Percentiles rank a stretch among this genome's conserved stretches.
phyloP scores from a whole-genome alignment of 2,329 filamentous ascomycete species.

The Lachnellula hyalina region DNA sequence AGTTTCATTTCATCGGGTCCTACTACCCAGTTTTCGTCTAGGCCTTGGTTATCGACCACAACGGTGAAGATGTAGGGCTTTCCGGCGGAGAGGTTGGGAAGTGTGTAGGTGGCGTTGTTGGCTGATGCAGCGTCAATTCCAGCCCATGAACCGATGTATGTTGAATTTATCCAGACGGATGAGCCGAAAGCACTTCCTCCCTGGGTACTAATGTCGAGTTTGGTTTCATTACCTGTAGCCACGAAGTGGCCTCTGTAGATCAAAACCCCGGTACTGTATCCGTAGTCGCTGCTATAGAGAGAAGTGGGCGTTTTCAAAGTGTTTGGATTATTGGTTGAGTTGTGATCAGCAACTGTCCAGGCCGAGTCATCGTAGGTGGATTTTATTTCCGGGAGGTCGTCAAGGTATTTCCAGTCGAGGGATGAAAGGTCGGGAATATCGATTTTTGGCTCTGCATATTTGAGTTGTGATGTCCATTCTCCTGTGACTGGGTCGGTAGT shows the following conservation, averaged over 20 bases:
- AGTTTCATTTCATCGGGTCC: slow-evolving; percentile 58
- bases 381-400: slow-evolving; percentile 66
- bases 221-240: slow-evolving; percentile 54
- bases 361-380: slow-evolving; percentile 60
- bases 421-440: slow-evolving; percentile 51
- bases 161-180: slow-evolving; percentile 59
- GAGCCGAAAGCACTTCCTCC: slow-evolving; percentile 65
- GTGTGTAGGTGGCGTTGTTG: slow-evolving; percentile 50
- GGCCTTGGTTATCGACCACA: slow-evolving; percentile 67
- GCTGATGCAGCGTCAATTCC: slow-evolving; percentile 47
- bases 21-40: slow-evolving; percentile 60
- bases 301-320: slow-evolving; percentile 56
- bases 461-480: slow-evolving; percentile 45
- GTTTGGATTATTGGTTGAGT: slow-evolving; percentile 55
- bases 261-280: slow-evolving; percentile 63
- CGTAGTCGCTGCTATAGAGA: slow-evolving; percentile 67
- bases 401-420: slow-evolving; percentile 63
- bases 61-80: slow-evolving; percentile 59
- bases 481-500: slow-evolving; percentile 39
- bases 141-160: slow-evolving; percentile 58
- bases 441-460: slow-evolving; percentile 46
- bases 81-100: slow-evolving; percentile 48
- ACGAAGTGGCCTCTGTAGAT: slow-evolving; percentile 67
- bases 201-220: slow-evolving; percentile 53
- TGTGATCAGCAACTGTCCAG: slow-evolving; percentile 58